Evolutionary conservation across 2,329 filamentous ascomycete species (phyloP).

Genomic region (Pseudocercospora macadamiae): DNA sequence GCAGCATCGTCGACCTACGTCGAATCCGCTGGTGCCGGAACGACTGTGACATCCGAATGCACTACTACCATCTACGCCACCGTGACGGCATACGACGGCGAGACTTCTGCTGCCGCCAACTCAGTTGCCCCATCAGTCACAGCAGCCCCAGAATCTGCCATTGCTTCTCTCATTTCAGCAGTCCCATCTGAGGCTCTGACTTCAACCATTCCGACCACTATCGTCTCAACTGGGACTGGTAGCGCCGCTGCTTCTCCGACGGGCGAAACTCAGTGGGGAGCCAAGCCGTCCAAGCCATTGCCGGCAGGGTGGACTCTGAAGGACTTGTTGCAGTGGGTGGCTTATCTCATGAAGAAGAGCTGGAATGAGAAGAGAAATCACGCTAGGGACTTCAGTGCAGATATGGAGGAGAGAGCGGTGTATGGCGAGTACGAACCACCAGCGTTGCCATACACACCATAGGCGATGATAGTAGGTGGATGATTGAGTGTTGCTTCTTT

Average conservation of each 20-base stretch:
- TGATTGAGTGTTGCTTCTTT: neutral
- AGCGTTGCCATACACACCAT: neutral
- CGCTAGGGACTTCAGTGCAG: slow-evolving; percentile 23
- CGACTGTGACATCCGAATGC: slow-evolving; percentile 28
- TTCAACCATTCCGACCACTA: slow-evolving; percentile 9
- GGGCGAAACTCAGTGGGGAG: slow-evolving; percentile 8
- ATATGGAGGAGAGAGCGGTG: neutral
- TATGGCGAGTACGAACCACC: slow-evolving; percentile 7
- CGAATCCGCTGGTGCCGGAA: slow-evolving; percentile 10
- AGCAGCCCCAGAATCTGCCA: slow-evolving; percentile 6
- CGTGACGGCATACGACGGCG: slow-evolving; percentile 4
- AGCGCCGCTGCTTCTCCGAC: slow-evolving; percentile 6
- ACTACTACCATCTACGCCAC: slow-evolving; percentile 22
- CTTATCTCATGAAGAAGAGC: slow-evolving; percentile 30
- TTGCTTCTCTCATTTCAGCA: slow-evolving; percentile 1
- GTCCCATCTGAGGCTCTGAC: slow-evolving; percentile 12
- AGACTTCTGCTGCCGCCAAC: neutral
- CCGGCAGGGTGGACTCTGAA: slow-evolving; percentile 32
- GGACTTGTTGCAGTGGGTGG: slow-evolving; percentile 34
- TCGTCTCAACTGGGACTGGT: slow-evolving; percentile 15
- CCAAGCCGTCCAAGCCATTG: slow-evolving; percentile 28
- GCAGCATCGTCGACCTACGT: slow-evolving; percentile 18
- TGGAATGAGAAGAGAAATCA: slow-evolving; percentile 24
- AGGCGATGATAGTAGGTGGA: neutral
- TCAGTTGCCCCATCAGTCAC: neutral